These are phyloP conservation scores for Exophiala sp. DNA, from an alignment of 2,329 filamentous ascomycete genomes.

Conservation along the genomic window DNA sequence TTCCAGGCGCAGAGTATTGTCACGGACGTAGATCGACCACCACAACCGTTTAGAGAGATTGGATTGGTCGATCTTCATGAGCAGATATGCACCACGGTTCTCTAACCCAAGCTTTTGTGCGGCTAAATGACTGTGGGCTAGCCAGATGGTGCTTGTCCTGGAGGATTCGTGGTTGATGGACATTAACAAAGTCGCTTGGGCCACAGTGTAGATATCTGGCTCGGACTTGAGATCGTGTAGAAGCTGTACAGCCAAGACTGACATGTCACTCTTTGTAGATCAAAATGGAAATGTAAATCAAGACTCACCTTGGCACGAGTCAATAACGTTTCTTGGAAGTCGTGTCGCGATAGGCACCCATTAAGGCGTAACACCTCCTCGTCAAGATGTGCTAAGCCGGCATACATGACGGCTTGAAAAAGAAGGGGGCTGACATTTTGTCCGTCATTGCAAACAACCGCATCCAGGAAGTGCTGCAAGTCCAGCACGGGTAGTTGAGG, in stretches of 20 bases:
- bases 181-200: constrained; percentile 84
- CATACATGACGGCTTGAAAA: constrained; percentile 93
- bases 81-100: constrained; percentile 67
- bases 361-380: constrained; percentile 69
- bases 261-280: too few species aligned
- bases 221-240: constrained; percentile 95
- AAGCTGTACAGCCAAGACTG: too few species aligned
- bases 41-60: constrained; percentile 90
- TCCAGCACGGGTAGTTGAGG: constrained; percentile 88
- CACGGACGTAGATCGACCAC: constrained; percentile 96
- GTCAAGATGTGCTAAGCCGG: constrained; percentile 80
- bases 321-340: constrained; percentile 81
- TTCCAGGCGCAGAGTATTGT: constrained; percentile 82
- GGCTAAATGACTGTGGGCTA: constrained; percentile 33
- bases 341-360: constrained; percentile 72
- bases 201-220: constrained; percentile 77
- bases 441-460: constrained; percentile 58
- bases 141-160: constrained; percentile 57
- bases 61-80: constrained; percentile 68
- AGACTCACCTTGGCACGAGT: constrained; percentile 54
- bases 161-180: constrained; percentile 95
- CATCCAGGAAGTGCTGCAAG: constrained; percentile 55
- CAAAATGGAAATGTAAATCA: neutral
- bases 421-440: constrained; percentile 74
- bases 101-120: constrained; percentile 86